Evolutionary conservation across 345 rosid species (phyloP).

Genomic region (Erysimum cheiranthoides): DNA sequence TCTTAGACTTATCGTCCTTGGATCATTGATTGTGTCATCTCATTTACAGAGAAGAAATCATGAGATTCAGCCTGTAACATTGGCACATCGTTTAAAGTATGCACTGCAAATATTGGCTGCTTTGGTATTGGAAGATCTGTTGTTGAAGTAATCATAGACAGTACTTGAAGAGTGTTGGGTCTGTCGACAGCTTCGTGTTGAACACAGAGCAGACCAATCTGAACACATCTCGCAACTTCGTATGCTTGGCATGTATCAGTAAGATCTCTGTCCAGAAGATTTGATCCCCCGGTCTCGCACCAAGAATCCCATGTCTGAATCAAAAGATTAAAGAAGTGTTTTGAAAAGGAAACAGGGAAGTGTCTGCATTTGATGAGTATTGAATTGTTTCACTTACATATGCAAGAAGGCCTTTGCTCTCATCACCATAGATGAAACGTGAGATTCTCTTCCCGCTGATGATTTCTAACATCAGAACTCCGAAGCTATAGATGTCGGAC

Average conservation of each 20-base stretch:
- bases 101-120: slow-evolving; percentile 39
- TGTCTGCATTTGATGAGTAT: background rate
- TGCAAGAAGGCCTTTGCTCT: slow-evolving; percentile 43
- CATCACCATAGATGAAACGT: slow-evolving; percentile 41
- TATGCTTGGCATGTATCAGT: slow-evolving; percentile 23
- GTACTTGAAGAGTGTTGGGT: slow-evolving; percentile 37
- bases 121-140: slow-evolving; percentile 39
- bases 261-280: slow-evolving; percentile 34
- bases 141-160: slow-evolving; percentile 40
- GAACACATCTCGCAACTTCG: slow-evolving; percentile 40
- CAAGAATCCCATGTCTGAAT: slow-evolving; percentile 42
- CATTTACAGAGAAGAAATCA: slow-evolving; percentile 25
- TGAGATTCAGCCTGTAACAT: slow-evolving; percentile 24
- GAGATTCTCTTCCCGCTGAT: slow-evolving; percentile 40
- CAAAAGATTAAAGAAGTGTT: background rate
- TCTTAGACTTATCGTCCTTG: slow-evolving; percentile 35
- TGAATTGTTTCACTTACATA: slow-evolving; percentile 34
- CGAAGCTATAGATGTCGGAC: slow-evolving; percentile 60
- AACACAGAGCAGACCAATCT: slow-evolving; percentile 41
- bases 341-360: background rate
- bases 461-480: slow-evolving; percentile 51
- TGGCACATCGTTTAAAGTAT: slow-evolving; percentile 23
- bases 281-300: slow-evolving; percentile 29
- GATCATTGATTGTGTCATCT: slow-evolving; percentile 40
- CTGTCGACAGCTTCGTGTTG: slow-evolving; percentile 40